phyloP scores from a whole-genome alignment of 2,329 filamentous ascomycete genomes.

The Beauveria pseudobassiana region DNA sequence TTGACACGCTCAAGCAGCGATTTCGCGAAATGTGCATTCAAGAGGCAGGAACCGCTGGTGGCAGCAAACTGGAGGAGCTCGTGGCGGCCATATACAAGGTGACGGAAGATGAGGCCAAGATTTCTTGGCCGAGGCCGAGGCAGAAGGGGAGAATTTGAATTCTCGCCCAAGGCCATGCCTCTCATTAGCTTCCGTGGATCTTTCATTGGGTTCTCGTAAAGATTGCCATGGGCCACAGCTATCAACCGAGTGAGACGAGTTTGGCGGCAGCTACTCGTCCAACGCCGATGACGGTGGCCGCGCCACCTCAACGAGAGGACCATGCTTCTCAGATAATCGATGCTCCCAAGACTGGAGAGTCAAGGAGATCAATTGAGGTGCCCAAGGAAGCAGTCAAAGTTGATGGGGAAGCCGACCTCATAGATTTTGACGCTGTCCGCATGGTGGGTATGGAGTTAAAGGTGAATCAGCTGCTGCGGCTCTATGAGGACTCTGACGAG shows the following conservation, averaged over 20 bases:
- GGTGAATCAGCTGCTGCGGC: background rate
- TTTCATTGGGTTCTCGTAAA: constrained; percentile 55
- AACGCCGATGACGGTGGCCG: background rate
- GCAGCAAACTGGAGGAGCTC: constrained; percentile 67
- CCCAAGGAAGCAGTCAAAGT: background rate
- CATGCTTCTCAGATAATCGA: no score
- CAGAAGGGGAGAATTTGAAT: background rate
- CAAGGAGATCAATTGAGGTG: background rate
- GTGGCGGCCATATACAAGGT: constrained; percentile 83
- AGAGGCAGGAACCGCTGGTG: constrained; percentile 60
- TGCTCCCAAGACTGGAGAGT: no score
- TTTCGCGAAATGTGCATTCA: constrained; percentile 62
- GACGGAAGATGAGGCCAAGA: constrained; percentile 59
- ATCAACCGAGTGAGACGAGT: constrained; percentile 13
- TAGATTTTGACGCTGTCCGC: background rate
- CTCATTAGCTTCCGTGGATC: constrained; percentile 90
- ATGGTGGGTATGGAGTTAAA: background rate
- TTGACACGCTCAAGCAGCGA: constrained; percentile 56
- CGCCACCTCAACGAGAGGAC: background rate
- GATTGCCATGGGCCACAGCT: constrained; percentile 22
- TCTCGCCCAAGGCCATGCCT: constrained; percentile 38
- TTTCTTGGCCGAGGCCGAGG: background rate
- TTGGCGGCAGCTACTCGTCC: background rate
- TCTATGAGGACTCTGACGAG: background rate
- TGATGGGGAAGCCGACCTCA: background rate